phyloP scores from a whole-genome alignment of 768 basidiomycete species.

The Xanthoconium stramineum region DNA sequence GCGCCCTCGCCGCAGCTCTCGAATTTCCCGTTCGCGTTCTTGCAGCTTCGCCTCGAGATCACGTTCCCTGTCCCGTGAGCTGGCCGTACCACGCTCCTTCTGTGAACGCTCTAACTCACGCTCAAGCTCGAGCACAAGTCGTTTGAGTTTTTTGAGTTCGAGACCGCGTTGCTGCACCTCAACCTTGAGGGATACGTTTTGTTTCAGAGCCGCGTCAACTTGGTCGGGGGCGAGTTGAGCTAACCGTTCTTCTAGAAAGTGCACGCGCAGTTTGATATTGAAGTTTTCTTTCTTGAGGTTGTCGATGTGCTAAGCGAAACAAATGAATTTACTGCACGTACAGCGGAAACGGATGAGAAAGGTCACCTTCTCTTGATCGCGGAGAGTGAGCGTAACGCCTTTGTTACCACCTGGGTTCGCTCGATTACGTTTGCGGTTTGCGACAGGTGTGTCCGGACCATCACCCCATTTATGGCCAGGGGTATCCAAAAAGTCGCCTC shows the following conservation, averaged over 20 bases:
- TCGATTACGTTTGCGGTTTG: conserved; percentile 44
- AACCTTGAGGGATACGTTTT: conserved; percentile 91
- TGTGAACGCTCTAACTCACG: conserved; percentile 72
- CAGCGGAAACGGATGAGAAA: not conserved
- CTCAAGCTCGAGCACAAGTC: conserved; percentile 81
- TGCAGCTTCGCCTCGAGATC: conserved; percentile 77
- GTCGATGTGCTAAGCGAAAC: conserved; percentile 77
- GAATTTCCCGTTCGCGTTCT: conserved; percentile 66
- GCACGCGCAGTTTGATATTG: conserved; percentile 91
- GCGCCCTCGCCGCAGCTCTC: conserved; percentile 58
- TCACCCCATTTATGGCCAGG: conserved; percentile 53
- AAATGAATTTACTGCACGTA: not conserved
- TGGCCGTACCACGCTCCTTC: conserved; percentile 41
- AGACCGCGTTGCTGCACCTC: conserved; percentile 86
- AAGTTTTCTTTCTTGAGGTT: conserved; percentile 97
- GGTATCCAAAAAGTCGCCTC: conserved; percentile 50
- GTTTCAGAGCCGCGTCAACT: conserved; percentile 86
- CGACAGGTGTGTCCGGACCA: conserved; percentile 48
- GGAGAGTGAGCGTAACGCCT: conserved; percentile 64
- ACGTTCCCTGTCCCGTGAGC: conserved; percentile 52
- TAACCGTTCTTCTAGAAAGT: conserved; percentile 92
- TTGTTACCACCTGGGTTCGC: conserved; percentile 29
- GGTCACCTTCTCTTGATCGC: conserved; percentile 92
- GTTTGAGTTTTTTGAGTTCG: conserved; percentile 91
- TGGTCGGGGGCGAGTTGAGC: conserved; percentile 89